phyloP scores from a whole-genome alignment of 208 protist genomes.

The Cochliopodium minus region DNA sequence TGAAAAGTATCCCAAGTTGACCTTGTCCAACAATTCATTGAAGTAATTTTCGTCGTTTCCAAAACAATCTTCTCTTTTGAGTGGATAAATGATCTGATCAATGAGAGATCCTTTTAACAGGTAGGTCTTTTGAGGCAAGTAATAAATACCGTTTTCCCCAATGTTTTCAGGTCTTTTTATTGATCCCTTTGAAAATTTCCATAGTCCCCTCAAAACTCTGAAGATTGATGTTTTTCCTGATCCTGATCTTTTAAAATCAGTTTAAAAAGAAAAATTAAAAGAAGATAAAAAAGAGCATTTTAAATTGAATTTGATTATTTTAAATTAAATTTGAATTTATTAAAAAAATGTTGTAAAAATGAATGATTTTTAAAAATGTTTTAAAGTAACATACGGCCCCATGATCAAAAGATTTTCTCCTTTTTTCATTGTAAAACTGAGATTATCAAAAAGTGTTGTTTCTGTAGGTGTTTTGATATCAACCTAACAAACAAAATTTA shows the following conservation, averaged over 20 bases:
- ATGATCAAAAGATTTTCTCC: background rate
- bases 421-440: constrained; percentile 21
- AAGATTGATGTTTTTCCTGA: constrained; percentile 22
- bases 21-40: background rate
- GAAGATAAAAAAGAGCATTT: no score
- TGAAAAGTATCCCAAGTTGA: background rate
- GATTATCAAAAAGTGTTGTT: constrained; percentile 33
- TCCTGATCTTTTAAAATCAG: constrained; percentile 4
- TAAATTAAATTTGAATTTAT: background rate
- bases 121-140: constrained; percentile 8
- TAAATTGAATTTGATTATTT: no score
- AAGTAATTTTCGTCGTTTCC: background rate
- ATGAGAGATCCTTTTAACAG: constrained; percentile 8
- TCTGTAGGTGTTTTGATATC: constrained; percentile 40
- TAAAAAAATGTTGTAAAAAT: background rate
- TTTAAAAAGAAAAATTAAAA: background rate
- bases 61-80: background rate
- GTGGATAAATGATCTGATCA: constrained; percentile 30
- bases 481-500: no score
- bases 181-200: constrained; percentile 10
- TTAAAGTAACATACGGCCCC: constrained; percentile 36
- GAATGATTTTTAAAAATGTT: constrained; percentile 20
- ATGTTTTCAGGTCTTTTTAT: constrained; percentile 9
- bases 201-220: constrained; percentile 20
- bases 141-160: no score